Percentiles rank a stretch among this genome's conserved stretches.
These are phyloP conservation scores for Solanum dulcamara DNA, from an alignment of 257 asterid species.

Conservation along the genomic window DNA sequence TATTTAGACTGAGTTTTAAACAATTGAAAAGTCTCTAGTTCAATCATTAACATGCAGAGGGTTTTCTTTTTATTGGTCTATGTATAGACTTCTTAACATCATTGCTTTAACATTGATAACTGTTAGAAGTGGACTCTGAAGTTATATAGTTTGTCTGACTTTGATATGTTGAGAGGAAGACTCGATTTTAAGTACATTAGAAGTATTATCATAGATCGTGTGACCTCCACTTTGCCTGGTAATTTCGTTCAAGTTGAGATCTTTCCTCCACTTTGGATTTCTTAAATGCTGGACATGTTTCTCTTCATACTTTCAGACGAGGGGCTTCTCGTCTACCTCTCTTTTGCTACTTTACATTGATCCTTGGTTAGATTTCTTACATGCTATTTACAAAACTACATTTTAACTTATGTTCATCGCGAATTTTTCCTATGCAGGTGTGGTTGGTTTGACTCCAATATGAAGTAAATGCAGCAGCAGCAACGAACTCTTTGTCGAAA, in stretches of 20 bases:
- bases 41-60: not conserved
- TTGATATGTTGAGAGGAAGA: not conserved
- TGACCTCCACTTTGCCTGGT: not conserved
- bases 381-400: not conserved
- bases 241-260: not conserved
- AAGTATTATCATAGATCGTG: not conserved
- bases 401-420: not conserved
- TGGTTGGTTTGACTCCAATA: constrained; percentile 77
- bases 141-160: not conserved
- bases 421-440: constrained; percentile 28
- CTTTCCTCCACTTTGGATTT: not conserved
- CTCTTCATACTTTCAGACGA: not conserved
- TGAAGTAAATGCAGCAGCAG: constrained; percentile 10
- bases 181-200: not conserved
- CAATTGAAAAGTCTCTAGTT: not conserved
- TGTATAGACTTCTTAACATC: not conserved
- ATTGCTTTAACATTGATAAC: not conserved
- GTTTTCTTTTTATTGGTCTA: not conserved
- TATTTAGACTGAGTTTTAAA: not conserved
- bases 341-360: not conserved
- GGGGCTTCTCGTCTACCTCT: not conserved
- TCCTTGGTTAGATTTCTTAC: not conserved
- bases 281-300: not conserved
- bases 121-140: not conserved
- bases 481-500: not conserved